Conservation (phyloP, 352 stramenopile genomes). For the Poterioochromonas sp. region DNA sequence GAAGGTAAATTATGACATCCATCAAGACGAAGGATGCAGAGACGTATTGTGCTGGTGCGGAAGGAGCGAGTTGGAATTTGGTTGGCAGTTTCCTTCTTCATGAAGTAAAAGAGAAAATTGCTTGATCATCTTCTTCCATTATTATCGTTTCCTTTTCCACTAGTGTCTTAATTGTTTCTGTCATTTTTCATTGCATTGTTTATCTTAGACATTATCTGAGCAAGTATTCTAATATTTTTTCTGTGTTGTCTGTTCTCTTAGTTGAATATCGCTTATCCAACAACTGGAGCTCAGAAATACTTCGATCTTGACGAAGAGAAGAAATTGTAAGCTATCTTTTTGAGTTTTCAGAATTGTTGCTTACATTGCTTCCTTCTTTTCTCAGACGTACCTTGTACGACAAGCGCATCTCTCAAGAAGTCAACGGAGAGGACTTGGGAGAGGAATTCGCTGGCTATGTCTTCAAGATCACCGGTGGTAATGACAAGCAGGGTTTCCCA, state of each 20-base stretch:
- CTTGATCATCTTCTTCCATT: no score
- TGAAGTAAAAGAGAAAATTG: no score
- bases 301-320: conserved; percentile 99
- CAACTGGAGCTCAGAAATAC: conserved; percentile 94
- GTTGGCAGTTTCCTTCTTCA: no score
- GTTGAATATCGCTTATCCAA: conserved; percentile 99
- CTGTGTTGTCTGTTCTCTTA: conserved; percentile 59
- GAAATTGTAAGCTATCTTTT: conserved; percentile 67
- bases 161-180: no score
- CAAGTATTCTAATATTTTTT: no score
- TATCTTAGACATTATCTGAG: no score
- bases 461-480: conserved; percentile 96
- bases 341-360: neutral
- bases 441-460: conserved; percentile 99
- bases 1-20: no score
- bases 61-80: no score
- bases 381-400: conserved; percentile 89
- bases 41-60: no score
- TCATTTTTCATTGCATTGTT: no score
- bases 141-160: no score
- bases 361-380: conserved; percentile 9
- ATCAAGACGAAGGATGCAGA: no score
- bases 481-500: conserved; percentile 99
- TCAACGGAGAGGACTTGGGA: conserved; percentile 93
- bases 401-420: conserved; percentile 97